Evolutionary conservation across 2,329 filamentous ascomycete species (phyloP).

Genomic region (Trichoderma gracile): DNA sequence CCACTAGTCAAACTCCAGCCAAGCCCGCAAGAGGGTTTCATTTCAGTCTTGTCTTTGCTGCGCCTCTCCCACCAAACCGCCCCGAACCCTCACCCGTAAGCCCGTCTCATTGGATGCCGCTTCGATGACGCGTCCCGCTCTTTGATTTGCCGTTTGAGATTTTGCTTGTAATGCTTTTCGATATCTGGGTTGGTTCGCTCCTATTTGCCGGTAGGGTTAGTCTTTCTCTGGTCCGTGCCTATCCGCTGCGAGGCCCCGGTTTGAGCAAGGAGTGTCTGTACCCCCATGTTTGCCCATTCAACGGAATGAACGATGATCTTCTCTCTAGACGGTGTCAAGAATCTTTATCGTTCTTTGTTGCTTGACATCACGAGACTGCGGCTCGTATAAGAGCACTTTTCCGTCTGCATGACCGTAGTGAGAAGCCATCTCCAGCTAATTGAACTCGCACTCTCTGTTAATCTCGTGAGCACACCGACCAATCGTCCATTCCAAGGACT

Average conservation of each 20-base stretch:
- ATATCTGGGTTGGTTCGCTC: background rate
- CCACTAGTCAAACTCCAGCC: background rate
- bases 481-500: background rate
- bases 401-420: too few species aligned
- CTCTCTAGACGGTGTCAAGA: background rate
- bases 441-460: background rate
- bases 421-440: background rate
- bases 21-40: conserved; percentile 1
- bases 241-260: background rate
- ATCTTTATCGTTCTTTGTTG: too few species aligned
- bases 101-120: background rate
- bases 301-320: background rate
- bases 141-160: conserved; percentile 3
- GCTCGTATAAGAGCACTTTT: too few species aligned
- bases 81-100: background rate
- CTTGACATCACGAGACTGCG: too few species aligned
- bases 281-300: background rate
- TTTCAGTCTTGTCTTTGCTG: background rate
- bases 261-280: background rate
- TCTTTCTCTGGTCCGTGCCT: background rate
- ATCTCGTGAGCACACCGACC: background rate
- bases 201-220: background rate
- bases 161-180: background rate
- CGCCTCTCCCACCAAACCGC: conserved; percentile 14
- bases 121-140: conserved; percentile 12